phyloP scores from a whole-genome alignment of 2,329 filamentous ascomycete species.

The Trichothecium sympodiale region DNA sequence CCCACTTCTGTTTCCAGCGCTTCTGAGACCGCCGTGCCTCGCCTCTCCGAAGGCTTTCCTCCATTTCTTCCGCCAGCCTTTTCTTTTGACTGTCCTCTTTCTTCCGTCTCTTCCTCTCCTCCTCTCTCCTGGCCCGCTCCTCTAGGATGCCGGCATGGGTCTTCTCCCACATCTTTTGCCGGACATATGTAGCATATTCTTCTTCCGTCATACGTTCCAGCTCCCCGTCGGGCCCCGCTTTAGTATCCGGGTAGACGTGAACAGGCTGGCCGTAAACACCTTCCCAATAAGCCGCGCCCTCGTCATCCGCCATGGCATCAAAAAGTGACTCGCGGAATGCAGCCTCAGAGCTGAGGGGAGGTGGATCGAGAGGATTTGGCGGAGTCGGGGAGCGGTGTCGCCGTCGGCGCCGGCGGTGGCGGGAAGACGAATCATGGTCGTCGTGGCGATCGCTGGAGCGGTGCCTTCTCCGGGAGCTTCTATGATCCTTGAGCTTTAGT shows the following conservation, averaged over 20 bases:
- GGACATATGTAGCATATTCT: constrained; percentile 78
- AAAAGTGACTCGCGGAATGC: constrained; percentile 92
- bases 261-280: constrained; percentile 93
- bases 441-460: constrained; percentile 13
- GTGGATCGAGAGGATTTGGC: constrained; percentile 33
- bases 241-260: constrained; percentile 56
- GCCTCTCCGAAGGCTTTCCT: constrained; percentile 56
- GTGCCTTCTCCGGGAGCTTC: constrained; percentile 12
- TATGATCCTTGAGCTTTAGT: constrained; percentile 22
- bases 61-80: constrained; percentile 52
- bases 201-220: constrained; percentile 86
- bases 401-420: constrained; percentile 14
- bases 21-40: constrained; percentile 48
- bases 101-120: constrained; percentile 29
- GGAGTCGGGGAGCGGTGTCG: constrained; percentile 33
- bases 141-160: constrained; percentile 75
- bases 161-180: constrained; percentile 90
- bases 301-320: constrained; percentile 92
- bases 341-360: constrained; percentile 51
- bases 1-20: constrained; percentile 50
- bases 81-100: constrained; percentile 35
- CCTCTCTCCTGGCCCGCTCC: constrained; percentile 54
- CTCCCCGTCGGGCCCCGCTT: constrained; percentile 34
- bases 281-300: constrained; percentile 92
- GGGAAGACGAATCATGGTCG: constrained; percentile 17